Conservation (phyloP, 2,329 filamentous ascomycete genomes). For the Metarhizium album region DNA sequence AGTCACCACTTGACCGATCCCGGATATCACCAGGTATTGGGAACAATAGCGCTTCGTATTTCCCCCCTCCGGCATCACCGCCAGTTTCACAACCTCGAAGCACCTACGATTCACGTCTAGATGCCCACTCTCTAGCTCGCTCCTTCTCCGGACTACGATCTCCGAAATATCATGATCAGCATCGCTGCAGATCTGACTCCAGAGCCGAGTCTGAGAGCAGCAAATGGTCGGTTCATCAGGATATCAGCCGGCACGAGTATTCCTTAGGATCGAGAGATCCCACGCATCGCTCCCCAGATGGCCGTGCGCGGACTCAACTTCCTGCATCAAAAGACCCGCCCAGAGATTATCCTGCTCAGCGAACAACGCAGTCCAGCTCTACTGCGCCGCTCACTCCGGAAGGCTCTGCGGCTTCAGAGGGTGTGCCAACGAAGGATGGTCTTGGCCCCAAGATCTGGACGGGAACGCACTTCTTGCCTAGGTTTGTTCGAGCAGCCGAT, state of each 20-base stretch:
- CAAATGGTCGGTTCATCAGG: slow-evolving; percentile 29
- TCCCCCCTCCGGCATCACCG: slow-evolving; percentile 28
- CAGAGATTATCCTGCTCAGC: slow-evolving; percentile 17
- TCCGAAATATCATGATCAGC: slow-evolving; percentile 31
- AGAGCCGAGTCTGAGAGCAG: slow-evolving; percentile 25
- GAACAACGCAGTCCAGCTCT: slow-evolving; percentile 12
- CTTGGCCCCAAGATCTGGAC: slow-evolving; percentile 61
- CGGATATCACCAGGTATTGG: slow-evolving; percentile 27
- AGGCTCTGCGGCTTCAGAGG: slow-evolving; percentile 27
- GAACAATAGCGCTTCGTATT: slow-evolving; percentile 35
- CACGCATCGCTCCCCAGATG: slow-evolving; percentile 22
- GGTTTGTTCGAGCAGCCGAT: slow-evolving; percentile 52
- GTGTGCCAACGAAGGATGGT: slow-evolving; percentile 43
- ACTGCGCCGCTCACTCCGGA: slow-evolving; percentile 19
- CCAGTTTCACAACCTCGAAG: slow-evolving; percentile 33
- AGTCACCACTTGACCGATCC: slow-evolving; percentile 38
- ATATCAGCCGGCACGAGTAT: slow-evolving; percentile 34
- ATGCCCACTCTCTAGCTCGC: slow-evolving; percentile 24
- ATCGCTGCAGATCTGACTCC: slow-evolving; percentile 24
- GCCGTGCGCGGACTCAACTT: slow-evolving; percentile 25
- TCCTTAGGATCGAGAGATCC: slow-evolving; percentile 31
- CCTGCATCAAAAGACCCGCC: slow-evolving; percentile 24
- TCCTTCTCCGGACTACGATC: slow-evolving; percentile 34
- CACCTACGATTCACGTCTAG: slow-evolving; percentile 34
- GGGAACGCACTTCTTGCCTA: slow-evolving; percentile 48